Conservation (phyloP, 2,329 filamentous ascomycete species). For the Emmonsia crescens region DNA sequence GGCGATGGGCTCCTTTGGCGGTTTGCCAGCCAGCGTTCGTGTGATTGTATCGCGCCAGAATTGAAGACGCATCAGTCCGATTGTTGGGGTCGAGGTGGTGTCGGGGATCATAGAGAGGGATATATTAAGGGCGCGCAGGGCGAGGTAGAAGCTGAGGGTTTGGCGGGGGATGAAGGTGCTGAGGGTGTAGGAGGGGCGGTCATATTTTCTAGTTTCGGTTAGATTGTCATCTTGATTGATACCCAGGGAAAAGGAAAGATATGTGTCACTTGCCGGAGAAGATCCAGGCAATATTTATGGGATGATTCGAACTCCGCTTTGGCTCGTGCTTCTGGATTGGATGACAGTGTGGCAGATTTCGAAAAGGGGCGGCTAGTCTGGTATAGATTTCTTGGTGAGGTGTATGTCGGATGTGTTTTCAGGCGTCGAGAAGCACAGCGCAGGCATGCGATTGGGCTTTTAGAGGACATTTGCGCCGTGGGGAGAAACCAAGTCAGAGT, state of each 20-base stretch:
- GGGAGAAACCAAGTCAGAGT: neutral
- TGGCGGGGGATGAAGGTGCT: slow-evolving; percentile 70
- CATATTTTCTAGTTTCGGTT: slow-evolving; percentile 55
- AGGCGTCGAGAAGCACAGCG: slow-evolving; percentile 2
- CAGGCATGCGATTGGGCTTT: slow-evolving; percentile 2
- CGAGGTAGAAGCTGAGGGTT: slow-evolving; percentile 72
- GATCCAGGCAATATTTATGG: slow-evolving; percentile 47
- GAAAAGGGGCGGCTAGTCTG: slow-evolving; percentile 18
- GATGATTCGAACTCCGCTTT: slow-evolving; percentile 44
- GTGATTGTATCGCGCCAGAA: slow-evolving; percentile 87
- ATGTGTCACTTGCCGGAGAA: slow-evolving; percentile 38
- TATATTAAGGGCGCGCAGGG: slow-evolving; percentile 83
- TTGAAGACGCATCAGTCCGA: slow-evolving; percentile 80
- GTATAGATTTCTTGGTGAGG: neutral
- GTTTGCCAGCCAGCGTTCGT: slow-evolving; percentile 62
- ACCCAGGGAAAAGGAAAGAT: neutral
- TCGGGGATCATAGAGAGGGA: slow-evolving; percentile 86
- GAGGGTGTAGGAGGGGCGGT: slow-evolving; percentile 78
- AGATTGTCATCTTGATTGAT: neutral
- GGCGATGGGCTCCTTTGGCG: slow-evolving; percentile 85
- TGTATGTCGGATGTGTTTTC: neutral
- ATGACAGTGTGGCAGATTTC: slow-evolving; percentile 10
- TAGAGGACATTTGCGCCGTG: slow-evolving; percentile 2
- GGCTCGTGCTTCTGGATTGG: slow-evolving; percentile 17
- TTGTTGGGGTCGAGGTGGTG: slow-evolving; percentile 73